These are phyloP conservation scores for Vinca minor DNA, from an alignment of 257 asterid genomes.

Conservation along the genomic window DNA sequence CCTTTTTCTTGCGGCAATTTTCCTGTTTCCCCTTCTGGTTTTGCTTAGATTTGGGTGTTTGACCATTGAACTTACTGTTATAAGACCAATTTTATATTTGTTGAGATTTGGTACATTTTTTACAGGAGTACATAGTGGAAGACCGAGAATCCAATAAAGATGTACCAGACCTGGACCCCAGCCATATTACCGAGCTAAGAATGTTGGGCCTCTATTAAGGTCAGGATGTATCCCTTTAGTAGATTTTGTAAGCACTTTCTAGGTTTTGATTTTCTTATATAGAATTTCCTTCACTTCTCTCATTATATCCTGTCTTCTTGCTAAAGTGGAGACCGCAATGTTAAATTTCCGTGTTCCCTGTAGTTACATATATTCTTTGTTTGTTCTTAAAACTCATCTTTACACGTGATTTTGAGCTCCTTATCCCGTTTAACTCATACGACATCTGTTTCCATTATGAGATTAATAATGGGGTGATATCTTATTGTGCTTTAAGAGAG, in stretches of 20 bases:
- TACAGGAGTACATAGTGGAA: slow-evolving; percentile 87
- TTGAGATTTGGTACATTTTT: not conserved
- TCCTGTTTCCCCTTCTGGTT: too few species aligned
- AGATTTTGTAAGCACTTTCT: not conserved
- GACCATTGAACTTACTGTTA: not conserved
- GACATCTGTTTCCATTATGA: too few species aligned
- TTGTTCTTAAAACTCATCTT: not conserved
- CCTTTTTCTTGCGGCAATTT: too few species aligned
- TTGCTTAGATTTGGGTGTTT: not conserved
- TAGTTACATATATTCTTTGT: too few species aligned
- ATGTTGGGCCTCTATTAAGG: slow-evolving; percentile 80
- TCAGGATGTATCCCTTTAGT: not conserved
- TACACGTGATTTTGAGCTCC: too few species aligned
- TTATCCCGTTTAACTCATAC: too few species aligned
- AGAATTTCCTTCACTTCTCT: not conserved
- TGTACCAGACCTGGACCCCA: slow-evolving; percentile 66
- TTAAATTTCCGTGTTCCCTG: not conserved
- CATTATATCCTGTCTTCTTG: too few species aligned
- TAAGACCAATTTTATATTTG: not conserved
- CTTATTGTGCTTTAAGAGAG: too few species aligned
- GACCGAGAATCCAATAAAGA: slow-evolving; percentile 67
- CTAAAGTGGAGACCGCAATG: not conserved
- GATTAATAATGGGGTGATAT: too few species aligned
- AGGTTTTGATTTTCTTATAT: not conserved
- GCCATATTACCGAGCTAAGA: slow-evolving; percentile 76